Evolutionary conservation across 2,329 filamentous ascomycete species (phyloP).

Genomic region (Ceratocystis diversiconidia): DNA sequence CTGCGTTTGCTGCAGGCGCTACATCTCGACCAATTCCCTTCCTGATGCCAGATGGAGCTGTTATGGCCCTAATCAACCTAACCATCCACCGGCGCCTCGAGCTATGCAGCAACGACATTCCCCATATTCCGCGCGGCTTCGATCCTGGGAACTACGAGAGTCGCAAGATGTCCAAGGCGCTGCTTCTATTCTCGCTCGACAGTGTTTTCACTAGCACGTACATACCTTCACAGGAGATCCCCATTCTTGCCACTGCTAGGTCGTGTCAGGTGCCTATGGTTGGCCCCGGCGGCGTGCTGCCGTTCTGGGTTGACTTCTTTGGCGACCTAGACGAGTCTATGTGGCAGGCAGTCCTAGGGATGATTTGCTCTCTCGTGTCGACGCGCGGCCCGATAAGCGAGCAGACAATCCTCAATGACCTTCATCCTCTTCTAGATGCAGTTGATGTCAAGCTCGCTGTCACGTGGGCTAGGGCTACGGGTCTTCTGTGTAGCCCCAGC

Average conservation of each 20-base stretch:
- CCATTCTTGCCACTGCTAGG: slow-evolving; percentile 27
- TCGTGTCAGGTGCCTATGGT: slow-evolving; percentile 29
- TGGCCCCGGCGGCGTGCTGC: slow-evolving; percentile 38
- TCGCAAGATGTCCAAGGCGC: slow-evolving; percentile 49
- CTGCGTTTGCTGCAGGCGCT: slow-evolving; percentile 25
- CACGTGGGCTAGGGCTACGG: slow-evolving; percentile 42
- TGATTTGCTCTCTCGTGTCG: slow-evolving; percentile 48
- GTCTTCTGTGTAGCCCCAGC: slow-evolving; percentile 29
- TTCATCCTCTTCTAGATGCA: slow-evolving; percentile 44
- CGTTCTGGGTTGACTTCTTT: slow-evolving; percentile 60
- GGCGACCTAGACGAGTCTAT: slow-evolving; percentile 41
- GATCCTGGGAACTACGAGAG: slow-evolving; percentile 58
- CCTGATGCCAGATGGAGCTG: slow-evolving; percentile 46
- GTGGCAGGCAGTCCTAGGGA: slow-evolving; percentile 51
- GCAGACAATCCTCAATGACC: slow-evolving; percentile 37
- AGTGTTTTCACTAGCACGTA: slow-evolving; percentile 51
- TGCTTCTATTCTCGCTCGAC: slow-evolving; percentile 49
- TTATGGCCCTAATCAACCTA: slow-evolving; percentile 54
- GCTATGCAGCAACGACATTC: slow-evolving; percentile 40
- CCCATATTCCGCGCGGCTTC: slow-evolving; percentile 54
- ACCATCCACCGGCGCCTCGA: slow-evolving; percentile 43
- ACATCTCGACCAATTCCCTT: slow-evolving; percentile 32
- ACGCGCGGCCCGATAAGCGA: slow-evolving; percentile 45
- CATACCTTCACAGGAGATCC: slow-evolving; percentile 38
- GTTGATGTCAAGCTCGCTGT: slow-evolving; percentile 48